These are phyloP conservation scores for Pontederia paniculata DNA, from an alignment of 176 grass and related monocot species.

Conservation along the genomic window DNA sequence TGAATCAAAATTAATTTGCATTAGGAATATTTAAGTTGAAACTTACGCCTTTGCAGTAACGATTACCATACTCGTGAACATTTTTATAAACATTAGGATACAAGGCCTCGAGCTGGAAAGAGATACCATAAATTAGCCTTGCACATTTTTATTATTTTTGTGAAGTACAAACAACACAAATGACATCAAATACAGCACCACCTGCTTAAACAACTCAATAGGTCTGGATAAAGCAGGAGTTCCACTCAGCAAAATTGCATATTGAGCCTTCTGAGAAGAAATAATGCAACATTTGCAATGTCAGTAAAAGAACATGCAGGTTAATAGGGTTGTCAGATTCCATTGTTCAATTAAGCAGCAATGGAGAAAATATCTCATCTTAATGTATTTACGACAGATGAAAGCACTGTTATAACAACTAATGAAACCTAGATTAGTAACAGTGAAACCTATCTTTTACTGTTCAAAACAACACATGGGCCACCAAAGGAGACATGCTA, in stretches of 20 bases:
- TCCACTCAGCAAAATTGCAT: slow-evolving; percentile 78
- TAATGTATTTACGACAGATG: neutral
- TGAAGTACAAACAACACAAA: neutral
- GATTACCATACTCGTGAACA: slow-evolving; percentile 70
- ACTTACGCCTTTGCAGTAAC: slow-evolving; percentile 96
- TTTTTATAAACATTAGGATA: slow-evolving; percentile 81
- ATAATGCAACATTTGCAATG: neutral
- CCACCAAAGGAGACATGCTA: no score
- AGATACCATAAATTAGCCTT: slow-evolving; percentile 7
- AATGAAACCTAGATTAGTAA: no score
- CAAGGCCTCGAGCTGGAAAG: slow-evolving; percentile 58
- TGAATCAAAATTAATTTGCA: neutral
- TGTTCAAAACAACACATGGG: no score
- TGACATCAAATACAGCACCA: slow-evolving; percentile 8
- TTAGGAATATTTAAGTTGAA: neutral
- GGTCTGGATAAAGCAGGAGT: slow-evolving; percentile 93
- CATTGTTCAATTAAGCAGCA: no score
- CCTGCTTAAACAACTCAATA: slow-evolving; percentile 90
- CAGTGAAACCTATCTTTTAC: no score
- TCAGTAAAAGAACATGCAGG: neutral
- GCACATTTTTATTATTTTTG: slow-evolving; percentile 7
- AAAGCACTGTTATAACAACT: no score
- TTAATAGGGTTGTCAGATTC: no score
- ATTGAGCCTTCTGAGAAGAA: slow-evolving; percentile 60
- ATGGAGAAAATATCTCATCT: neutral